phyloP scores from a whole-genome alignment of 1,284 basidiomycete genomes.

The Porogramme epimiltina region DNA sequence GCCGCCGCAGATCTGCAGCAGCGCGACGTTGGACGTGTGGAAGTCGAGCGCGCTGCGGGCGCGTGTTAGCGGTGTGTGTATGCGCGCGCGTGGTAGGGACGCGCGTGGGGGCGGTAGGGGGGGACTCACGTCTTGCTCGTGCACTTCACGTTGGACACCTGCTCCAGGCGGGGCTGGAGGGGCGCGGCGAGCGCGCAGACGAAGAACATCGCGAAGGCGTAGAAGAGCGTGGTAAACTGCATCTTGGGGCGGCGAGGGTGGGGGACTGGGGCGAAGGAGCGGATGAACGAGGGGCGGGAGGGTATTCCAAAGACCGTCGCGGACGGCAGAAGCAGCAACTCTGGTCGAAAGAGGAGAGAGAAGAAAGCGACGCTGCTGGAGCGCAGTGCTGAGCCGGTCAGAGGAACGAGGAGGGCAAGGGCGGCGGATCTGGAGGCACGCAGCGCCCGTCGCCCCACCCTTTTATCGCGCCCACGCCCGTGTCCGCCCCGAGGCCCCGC shows the following conservation, averaged over 20 bases:
- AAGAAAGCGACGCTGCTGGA: constrained; percentile 16
- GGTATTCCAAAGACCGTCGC: constrained; percentile 22
- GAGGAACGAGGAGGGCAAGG: constrained; percentile 11
- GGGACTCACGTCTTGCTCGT: constrained; percentile 17
- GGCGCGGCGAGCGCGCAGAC: constrained; percentile 28
- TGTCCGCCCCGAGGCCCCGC: not conserved
- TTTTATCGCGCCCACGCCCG: constrained; percentile 2
- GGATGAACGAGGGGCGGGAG: no score
- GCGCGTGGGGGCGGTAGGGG: not conserved
- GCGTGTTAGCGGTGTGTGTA: not conserved
- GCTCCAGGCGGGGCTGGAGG: constrained; percentile 25
- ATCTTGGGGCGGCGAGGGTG: constrained; percentile 5
- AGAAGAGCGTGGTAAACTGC: constrained; percentile 22
- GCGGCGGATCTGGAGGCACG: not conserved
- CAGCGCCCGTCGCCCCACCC: not conserved
- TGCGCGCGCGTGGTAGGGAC: no score
- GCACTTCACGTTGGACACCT: constrained; percentile 28
- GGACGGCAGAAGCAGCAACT: constrained; percentile 23
- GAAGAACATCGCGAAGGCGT: constrained; percentile 19
- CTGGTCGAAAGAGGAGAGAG: constrained; percentile 9
- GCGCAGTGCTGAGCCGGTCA: constrained; percentile 23
- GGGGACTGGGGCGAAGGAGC: not conserved
- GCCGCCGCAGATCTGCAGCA: constrained; percentile 35
- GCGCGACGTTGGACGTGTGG: constrained; percentile 35
- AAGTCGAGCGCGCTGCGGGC: constrained; percentile 29